Conservation (phyloP, 768 basidiomycete genomes). For the Rhodotorula kratochvilovae region DNA sequence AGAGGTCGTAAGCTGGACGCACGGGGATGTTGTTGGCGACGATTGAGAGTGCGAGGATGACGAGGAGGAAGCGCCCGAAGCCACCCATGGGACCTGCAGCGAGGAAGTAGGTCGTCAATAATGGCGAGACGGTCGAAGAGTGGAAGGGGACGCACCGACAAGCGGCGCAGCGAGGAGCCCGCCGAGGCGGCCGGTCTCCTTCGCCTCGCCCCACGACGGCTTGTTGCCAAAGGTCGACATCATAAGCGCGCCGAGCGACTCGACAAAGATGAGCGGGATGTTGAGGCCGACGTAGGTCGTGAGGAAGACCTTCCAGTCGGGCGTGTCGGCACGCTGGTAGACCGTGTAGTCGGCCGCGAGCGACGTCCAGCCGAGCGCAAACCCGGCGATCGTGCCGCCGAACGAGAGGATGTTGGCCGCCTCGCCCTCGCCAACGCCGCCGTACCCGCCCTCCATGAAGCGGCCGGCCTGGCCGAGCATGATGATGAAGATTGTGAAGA, state of each 20-base stretch:
- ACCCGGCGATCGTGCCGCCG: conserved; percentile 48
- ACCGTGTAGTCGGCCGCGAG: conserved; percentile 53
- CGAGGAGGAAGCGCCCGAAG: conserved; percentile 54
- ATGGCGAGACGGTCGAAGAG: neutral
- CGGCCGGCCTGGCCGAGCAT: conserved; percentile 29
- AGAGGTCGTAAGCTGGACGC: neutral
- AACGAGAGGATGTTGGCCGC: conserved; percentile 50
- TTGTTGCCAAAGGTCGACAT: conserved; percentile 49
- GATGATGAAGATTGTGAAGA: conserved; percentile 50
- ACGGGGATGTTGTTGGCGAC: conserved; percentile 50
- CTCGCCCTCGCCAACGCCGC: conserved; percentile 45
- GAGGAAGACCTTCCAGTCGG: conserved; percentile 49
- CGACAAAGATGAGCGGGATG: conserved; percentile 47
- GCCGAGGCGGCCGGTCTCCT: conserved; percentile 48
- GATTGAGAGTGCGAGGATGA: conserved; percentile 49
- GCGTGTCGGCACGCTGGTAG: conserved; percentile 49
- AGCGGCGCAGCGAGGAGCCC: conserved; percentile 53
- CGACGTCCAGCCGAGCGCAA: conserved; percentile 51
- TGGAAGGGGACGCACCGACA: conserved; percentile 10
- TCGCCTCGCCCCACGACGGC: conserved; percentile 49
- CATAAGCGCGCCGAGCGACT: conserved; percentile 54
- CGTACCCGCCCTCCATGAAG: conserved; percentile 23
- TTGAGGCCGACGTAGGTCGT: conserved; percentile 48
- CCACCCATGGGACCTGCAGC: conserved; percentile 46
- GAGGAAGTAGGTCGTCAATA: neutral